Percentiles rank a stretch among this genome's conserved stretches.
These are phyloP conservation scores for Ceratocystis ficicola DNA, from an alignment of 2,329 filamentous ascomycete species.

Conservation along the genomic window DNA sequence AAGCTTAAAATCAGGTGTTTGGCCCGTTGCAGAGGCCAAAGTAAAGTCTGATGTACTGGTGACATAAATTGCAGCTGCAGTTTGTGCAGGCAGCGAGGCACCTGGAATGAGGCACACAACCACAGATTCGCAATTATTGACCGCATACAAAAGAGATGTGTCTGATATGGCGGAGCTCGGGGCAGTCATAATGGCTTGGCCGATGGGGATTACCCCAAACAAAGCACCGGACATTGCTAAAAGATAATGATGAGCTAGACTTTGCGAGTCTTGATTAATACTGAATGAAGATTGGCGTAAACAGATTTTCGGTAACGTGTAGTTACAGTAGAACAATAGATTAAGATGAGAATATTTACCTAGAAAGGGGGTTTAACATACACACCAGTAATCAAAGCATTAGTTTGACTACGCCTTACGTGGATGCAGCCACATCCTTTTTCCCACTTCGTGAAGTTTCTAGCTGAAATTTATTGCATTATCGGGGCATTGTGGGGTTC, in stretches of 20 bases:
- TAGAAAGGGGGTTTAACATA: neutral
- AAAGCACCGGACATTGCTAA: slow-evolving; percentile 35
- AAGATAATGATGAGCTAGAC: neutral
- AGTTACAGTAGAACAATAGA: neutral
- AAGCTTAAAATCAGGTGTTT: slow-evolving; percentile 57
- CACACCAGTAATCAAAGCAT: neutral
- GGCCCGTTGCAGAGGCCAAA: slow-evolving; percentile 32
- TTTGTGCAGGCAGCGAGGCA: slow-evolving; percentile 55
- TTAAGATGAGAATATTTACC: neutral
- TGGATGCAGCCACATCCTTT: neutral
- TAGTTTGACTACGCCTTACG: neutral
- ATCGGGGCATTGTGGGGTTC: neutral
- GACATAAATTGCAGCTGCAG: slow-evolving; percentile 83
- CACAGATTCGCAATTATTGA: slow-evolving; percentile 51
- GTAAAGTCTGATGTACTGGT: slow-evolving; percentile 40
- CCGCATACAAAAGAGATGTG: slow-evolving; percentile 46
- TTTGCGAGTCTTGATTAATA: neutral
- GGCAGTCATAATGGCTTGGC: slow-evolving; percentile 43
- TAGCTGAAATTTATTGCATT: neutral
- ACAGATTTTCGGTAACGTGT: neutral
- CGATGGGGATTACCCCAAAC: slow-evolving; percentile 50
- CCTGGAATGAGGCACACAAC: slow-evolving; percentile 82
- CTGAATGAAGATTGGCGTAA: neutral
- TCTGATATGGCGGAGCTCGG: slow-evolving; percentile 43
- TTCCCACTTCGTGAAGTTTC: neutral